Conservation (phyloP, 345 rosid genomes). For the Eutrema heterophyllum region DNA sequence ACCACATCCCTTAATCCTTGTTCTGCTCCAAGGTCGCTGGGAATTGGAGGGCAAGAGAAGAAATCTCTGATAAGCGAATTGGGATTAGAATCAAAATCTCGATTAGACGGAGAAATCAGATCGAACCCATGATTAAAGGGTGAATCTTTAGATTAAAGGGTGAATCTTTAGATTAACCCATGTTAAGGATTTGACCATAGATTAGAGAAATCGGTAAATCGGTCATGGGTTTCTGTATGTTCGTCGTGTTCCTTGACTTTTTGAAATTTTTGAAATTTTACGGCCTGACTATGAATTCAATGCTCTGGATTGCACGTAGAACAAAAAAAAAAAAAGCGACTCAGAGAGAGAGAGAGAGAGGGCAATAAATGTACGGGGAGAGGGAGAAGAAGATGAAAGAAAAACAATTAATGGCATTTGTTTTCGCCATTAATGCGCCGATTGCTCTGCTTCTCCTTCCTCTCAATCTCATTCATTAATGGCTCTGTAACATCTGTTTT, state of each 20-base stretch:
- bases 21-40: neutral
- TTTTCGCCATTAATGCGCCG: constrained; percentile 57
- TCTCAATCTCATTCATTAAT: constrained; percentile 27
- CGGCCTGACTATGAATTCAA: constrained; percentile 33
- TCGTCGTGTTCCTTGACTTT: constrained; percentile 32
- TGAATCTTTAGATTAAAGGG: neutral
- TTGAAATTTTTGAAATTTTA: constrained; percentile 8
- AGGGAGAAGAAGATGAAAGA: constrained; percentile 38
- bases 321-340: constrained; percentile 23
- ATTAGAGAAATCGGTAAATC: neutral
- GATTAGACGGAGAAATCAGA: neutral
- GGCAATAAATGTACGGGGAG: constrained; percentile 37
- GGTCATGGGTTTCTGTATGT: constrained; percentile 21
- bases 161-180: constrained; percentile 9
- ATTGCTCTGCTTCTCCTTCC: constrained; percentile 33
- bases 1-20: neutral
- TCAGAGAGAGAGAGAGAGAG: constrained; percentile 17
- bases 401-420: constrained; percentile 46
- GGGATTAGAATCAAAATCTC: constrained; percentile 18
- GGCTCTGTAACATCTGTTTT: constrained; percentile 17
- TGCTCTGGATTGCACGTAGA: constrained; percentile 27
- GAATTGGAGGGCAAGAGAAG: constrained; percentile 1
- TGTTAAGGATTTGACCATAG: neutral
- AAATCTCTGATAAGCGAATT: neutral
- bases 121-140: constrained; percentile 16